phyloP scores from a whole-genome alignment of 2,329 filamentous ascomycete genomes.

The Calcarisporium arbuscula region DNA sequence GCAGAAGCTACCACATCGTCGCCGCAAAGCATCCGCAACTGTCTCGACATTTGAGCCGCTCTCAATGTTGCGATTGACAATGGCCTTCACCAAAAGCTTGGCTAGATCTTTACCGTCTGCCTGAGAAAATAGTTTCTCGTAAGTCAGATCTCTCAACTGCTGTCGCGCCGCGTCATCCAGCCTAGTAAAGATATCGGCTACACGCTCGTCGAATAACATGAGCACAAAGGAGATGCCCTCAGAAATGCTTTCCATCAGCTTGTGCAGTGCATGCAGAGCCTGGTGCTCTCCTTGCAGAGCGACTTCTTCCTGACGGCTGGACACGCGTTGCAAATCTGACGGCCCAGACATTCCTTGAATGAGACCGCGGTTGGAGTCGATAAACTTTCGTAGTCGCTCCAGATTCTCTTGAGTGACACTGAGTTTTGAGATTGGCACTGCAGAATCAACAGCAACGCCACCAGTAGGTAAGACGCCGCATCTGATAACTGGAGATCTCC shows the following conservation, averaged over 20 bases:
- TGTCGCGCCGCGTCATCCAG: conserved; percentile 65
- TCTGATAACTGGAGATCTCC: conserved; percentile 71
- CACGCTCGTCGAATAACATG: conserved; percentile 88
- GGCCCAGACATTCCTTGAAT: conserved; percentile 94
- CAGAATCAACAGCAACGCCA: conserved; percentile 58
- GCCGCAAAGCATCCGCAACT: conserved; percentile 85
- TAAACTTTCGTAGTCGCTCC: conserved; percentile 71
- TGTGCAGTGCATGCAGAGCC: conserved; percentile 78
- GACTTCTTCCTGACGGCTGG: conserved; percentile 83
- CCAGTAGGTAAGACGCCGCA: conserved; percentile 46
- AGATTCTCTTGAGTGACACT: conserved; percentile 73
- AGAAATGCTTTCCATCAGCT: conserved; percentile 82
- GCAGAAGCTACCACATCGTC: conserved; percentile 94
- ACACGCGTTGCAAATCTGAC: conserved; percentile 70
- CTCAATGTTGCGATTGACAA: conserved; percentile 95
- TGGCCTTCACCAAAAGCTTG: conserved; percentile 91
- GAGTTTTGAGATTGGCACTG: conserved; percentile 62
- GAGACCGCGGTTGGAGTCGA: conserved; percentile 79
- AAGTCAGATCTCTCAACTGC: conserved; percentile 71
- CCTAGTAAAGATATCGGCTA: conserved; percentile 77
- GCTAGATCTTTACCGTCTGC: conserved; percentile 78
- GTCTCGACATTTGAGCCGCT: conserved; percentile 97
- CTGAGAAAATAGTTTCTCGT: conserved; percentile 79
- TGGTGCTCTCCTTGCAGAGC: conserved; percentile 92
- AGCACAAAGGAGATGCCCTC: conserved; percentile 95